A percentile compares a stretch with the other conserved stretches of the same genome.
Conservation (phyloP, 306 rosid species). For the Cucurbita ficifolia region DNA sequence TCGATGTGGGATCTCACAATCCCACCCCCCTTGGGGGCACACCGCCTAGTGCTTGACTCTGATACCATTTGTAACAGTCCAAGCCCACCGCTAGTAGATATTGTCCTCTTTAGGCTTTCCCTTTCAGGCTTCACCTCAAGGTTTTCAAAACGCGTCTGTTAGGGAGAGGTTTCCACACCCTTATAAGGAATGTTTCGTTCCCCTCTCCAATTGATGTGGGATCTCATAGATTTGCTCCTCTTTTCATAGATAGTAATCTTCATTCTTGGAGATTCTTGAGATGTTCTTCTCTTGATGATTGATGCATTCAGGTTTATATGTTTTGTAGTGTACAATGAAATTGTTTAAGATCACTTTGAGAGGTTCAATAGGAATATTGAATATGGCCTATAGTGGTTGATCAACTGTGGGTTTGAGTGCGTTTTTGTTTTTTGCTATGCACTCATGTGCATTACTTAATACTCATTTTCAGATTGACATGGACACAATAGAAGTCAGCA, state of each 20-base stretch:
- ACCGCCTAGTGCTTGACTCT: too few relatives aligned
- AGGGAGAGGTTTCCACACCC: too few relatives aligned
- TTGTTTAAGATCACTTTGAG: not conserved
- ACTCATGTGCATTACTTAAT: conserved; percentile 9
- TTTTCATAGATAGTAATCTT: not conserved
- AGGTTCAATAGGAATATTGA: not conserved
- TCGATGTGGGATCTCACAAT: too few relatives aligned
- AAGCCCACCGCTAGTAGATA: too few relatives aligned
- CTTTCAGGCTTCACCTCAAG: too few relatives aligned
- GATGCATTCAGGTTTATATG: not conserved
- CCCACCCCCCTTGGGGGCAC: rapidly evolving
- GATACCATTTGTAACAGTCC: too few relatives aligned
- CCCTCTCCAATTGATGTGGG: too few relatives aligned
- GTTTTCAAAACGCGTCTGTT: too few relatives aligned
- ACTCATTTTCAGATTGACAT: conserved; percentile 69
- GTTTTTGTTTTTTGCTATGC: not conserved
- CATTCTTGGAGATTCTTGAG: not conserved
- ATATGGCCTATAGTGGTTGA: not conserved
- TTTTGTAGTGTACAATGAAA: not conserved
- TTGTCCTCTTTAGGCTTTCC: too few relatives aligned
- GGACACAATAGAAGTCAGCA: conserved; percentile 99
- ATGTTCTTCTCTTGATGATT: not conserved
- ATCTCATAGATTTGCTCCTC: not conserved
- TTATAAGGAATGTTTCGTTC: too few relatives aligned
- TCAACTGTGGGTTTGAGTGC: not conserved